Conservation (phyloP, 805 yeast species). For the Saturnispora bothae region DNA sequence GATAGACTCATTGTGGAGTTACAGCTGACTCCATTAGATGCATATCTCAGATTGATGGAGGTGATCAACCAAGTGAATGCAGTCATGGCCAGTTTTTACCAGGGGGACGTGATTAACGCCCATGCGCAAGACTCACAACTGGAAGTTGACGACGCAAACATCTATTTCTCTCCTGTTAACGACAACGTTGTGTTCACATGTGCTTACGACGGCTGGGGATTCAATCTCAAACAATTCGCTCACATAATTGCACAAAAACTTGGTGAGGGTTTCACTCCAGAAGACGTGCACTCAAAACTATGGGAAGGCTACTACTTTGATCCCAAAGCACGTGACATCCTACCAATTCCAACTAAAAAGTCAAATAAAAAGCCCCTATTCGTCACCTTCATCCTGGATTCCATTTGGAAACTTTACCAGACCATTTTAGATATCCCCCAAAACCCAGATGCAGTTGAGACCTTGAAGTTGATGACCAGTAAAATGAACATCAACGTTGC, state of each 20-base stretch:
- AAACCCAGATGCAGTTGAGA: slow-evolving; percentile 54
- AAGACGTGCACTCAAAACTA: slow-evolving; percentile 68
- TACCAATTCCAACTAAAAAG: slow-evolving; percentile 55
- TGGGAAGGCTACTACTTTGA: slow-evolving; percentile 95
- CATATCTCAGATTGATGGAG: slow-evolving; percentile 67
- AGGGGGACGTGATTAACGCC: slow-evolving; percentile 87
- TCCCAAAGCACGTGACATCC: slow-evolving; percentile 77
- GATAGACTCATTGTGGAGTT: slow-evolving; percentile 80
- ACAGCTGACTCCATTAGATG: slow-evolving; percentile 73
- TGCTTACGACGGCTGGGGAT: slow-evolving; percentile 98
- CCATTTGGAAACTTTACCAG: slow-evolving; percentile 85
- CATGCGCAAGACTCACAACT: slow-evolving; percentile 53
- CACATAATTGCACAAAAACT: slow-evolving; percentile 51
- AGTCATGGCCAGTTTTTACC: slow-evolving; percentile 83
- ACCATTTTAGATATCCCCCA: slow-evolving; percentile 33
- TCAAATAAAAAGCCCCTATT: slow-evolving; percentile 65
- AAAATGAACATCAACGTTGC: slow-evolving; percentile 57
- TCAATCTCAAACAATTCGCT: slow-evolving; percentile 79
- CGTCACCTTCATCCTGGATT: slow-evolving; percentile 78
- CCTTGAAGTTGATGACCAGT: slow-evolving; percentile 61
- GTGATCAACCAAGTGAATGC: slow-evolving; percentile 91
- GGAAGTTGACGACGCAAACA: slow-evolving; percentile 69
- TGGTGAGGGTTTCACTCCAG: slow-evolving; percentile 64
- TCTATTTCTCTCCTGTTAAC: slow-evolving; percentile 78
- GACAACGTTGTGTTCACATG: slow-evolving; percentile 85